Evolutionary conservation across 176 grass and related monocot species (phyloP).

Genomic region (Raddia guianensis): DNA sequence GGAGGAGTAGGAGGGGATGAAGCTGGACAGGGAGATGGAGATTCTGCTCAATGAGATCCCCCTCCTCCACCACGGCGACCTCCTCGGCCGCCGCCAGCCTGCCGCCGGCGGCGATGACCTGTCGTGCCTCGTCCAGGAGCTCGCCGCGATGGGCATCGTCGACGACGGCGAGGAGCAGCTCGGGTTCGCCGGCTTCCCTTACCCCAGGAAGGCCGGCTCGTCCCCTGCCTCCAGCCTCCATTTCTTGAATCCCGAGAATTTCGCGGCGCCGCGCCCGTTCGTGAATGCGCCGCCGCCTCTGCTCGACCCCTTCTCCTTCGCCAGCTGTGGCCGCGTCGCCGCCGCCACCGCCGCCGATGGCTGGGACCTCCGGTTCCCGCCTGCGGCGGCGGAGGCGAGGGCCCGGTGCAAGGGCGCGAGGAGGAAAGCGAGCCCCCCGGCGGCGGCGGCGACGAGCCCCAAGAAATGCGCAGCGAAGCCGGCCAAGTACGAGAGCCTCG

Average conservation of each 20-base stretch:
- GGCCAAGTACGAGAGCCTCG: conserved; percentile 54
- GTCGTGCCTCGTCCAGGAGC: conserved; percentile 40
- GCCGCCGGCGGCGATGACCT: conserved; percentile 23
- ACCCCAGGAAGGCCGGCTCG: conserved; percentile 12
- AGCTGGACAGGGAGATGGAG: conserved; percentile 80
- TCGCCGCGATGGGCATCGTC: conserved; percentile 44
- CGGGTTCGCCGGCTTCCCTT: conserved; percentile 1
- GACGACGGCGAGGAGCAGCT: conserved; percentile 34
- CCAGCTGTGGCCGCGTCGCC: conserved; percentile 2
- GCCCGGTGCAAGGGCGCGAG: conserved; percentile 30
- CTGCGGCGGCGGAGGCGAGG: background rate
- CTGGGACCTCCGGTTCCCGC: conserved; percentile 25
- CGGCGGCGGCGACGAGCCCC: conserved; percentile 15
- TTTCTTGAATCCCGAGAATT: conserved; percentile 12
- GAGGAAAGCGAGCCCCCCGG: conserved; percentile 25
- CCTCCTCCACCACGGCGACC: conserved; percentile 44
- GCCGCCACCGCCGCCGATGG: background rate
- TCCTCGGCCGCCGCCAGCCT: background rate
- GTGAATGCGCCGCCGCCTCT: conserved; percentile 6
- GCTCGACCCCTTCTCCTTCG: conserved; percentile 40
- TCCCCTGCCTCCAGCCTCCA: conserved; percentile 32
- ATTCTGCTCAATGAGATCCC: conserved; percentile 77
- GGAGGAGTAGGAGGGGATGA: conserved; percentile 33
- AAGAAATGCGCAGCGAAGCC: conserved; percentile 36
- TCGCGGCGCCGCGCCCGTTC: conserved; percentile 35